phyloP scores from a whole-genome alignment of 106 monocot species.

The Posidonia australis region DNA sequence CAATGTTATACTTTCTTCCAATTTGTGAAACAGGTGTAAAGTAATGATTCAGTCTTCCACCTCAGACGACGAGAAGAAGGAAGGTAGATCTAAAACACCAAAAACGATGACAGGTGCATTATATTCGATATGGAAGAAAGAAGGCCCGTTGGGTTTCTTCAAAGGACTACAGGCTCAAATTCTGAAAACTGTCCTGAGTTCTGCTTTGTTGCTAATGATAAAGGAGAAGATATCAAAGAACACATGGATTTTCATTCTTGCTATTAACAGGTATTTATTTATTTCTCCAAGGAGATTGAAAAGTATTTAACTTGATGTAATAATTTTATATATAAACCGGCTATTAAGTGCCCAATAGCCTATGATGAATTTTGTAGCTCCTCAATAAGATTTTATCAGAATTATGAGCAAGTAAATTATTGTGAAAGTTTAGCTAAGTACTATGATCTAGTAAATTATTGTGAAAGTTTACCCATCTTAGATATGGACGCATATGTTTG shows the following conservation, averaged over 20 bases:
- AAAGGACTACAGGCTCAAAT: constrained; percentile 95
- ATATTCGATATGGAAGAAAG: constrained; percentile 55
- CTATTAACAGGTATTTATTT: constrained; percentile 48
- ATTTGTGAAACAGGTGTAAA: constrained; percentile 53
- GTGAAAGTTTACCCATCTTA: too few species aligned
- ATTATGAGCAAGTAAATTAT: too few species aligned
- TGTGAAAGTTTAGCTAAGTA: too few species aligned
- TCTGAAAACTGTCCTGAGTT: constrained; percentile 84
- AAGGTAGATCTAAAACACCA: constrained; percentile 20
- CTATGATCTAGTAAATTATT: too few species aligned
- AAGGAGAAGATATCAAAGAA: constrained; percentile 85
- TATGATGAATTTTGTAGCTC: not conserved
- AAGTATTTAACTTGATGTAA: not conserved
- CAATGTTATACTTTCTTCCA: too few species aligned
- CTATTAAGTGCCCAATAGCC: not conserved
- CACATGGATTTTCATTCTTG: constrained; percentile 81
- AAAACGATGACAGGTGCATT: constrained; percentile 57
- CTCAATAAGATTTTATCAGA: not conserved
- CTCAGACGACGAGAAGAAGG: constrained; percentile 17
- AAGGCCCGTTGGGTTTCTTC: constrained; percentile 81
- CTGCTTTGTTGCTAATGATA: constrained; percentile 91
- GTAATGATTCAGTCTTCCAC: constrained; percentile 82
- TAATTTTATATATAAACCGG: too few species aligned
- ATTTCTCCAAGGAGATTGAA: constrained; percentile 46
- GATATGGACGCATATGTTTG: too few species aligned